Evolutionary conservation across 139 green algal species (phyloP).

Genomic region (Pseudopediastrum boryanum): DNA sequence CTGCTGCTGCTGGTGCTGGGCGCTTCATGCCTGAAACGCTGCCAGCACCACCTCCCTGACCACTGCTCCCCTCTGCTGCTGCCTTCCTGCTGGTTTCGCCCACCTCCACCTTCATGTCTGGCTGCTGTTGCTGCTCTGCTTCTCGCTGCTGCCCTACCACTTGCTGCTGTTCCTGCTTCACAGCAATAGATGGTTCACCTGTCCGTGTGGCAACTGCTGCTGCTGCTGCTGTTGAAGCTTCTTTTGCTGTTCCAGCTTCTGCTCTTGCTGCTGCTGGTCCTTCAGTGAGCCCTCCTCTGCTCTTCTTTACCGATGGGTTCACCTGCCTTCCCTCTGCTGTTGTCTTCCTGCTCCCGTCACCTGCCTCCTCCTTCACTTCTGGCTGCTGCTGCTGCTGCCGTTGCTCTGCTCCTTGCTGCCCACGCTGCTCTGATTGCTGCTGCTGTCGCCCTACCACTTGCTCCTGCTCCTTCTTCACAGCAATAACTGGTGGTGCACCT

Average conservation of each 20-base stretch:
- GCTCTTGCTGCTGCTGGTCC: background rate
- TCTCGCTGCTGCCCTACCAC: background rate
- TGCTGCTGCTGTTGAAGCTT: background rate
- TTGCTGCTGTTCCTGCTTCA: background rate
- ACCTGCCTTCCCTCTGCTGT: background rate
- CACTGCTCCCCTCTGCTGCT: background rate
- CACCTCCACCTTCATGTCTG: background rate
- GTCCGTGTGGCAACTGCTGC: no score
- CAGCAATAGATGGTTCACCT: background rate
- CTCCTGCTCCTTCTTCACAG: background rate
- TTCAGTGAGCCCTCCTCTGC: background rate
- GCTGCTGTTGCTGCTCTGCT: background rate
- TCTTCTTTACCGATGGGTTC: background rate
- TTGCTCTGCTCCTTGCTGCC: background rate
- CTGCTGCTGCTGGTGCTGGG: slow-evolving; percentile 5
- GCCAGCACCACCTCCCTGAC: background rate
- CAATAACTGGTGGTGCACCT: background rate
- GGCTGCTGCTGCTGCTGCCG: background rate
- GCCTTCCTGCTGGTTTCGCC: no score
- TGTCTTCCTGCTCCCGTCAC: background rate
- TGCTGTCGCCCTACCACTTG: background rate
- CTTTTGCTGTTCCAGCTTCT: background rate
- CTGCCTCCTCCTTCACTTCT: background rate
- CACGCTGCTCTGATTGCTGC: background rate
- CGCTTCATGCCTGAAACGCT: background rate